Evolutionary conservation across 768 basidiomycete genomes (phyloP), one percentile per base, ranked within the genome.

Genomic region (Boletus insuetus): DNA sequence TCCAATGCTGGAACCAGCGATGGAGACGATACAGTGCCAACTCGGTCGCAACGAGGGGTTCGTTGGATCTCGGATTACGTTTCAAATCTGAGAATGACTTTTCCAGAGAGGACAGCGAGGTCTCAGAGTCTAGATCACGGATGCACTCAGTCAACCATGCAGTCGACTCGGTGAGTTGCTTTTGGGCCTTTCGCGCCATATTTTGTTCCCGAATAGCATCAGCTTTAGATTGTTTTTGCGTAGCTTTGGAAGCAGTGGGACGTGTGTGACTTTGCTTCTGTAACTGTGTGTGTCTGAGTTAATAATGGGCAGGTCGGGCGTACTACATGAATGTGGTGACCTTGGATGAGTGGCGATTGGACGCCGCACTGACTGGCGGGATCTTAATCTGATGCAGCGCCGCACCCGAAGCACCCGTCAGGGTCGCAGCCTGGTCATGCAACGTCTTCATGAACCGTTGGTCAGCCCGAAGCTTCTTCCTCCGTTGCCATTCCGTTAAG

Each of bases 381-480:
- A 89, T 87, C n/a, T 77, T 72, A 32, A 83, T 77, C 49, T 77
- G 78, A 61, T 81, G 73, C 26, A 89, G 68, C 8, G 68, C 67
- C 2, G 72, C 74, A 2, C 87, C 87, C 0, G 75, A 75, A 6
- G 85, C 85, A 0, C 87, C 87, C 0, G 83, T 85, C 53, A 89
- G 64, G 1, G 84, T 85, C 38, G 78, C 79, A 11, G 87, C 86
- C 42, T 83, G 81, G 49, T 75, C 70, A 49, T 84, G 83, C 52
- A 89, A 62, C 13, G 63, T 71, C 32, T 75, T 69, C 81, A 86
- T 86, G 64, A 80, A 82, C 1, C 77, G 70, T 60, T 89, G 87
- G n/a, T 82, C 75, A 16, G 64, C 60, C 16, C 72, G 68, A 43
- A 81, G 70, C 46, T 62, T 66, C 58, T 66, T 74, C 55, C 51